Evolutionary conservation across 257 asterid genomes (phyloP), one percentile per base, ranked within the genome.

Genomic region (Solanum dulcamara): DNA sequence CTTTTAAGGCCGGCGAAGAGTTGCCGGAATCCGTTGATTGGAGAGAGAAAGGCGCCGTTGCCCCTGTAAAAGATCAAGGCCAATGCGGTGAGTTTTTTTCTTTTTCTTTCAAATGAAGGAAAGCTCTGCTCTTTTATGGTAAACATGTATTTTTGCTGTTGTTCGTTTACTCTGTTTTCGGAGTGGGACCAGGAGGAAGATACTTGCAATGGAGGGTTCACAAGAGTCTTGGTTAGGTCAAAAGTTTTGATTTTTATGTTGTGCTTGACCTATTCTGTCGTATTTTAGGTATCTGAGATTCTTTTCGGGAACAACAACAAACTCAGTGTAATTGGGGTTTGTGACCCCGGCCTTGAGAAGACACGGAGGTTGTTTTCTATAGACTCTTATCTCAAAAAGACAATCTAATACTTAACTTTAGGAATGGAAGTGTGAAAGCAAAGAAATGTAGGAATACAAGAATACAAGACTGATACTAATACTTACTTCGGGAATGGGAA

Each of bases 61-160:
- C 90, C 80, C 92, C 95, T 26, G 98, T 96, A 83, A 96, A 94
- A 85, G 96, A 96, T 90, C 98, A 96, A 86, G 99, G 99, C 81
- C 98, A 91, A 64, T 94, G 98, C 24, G 99, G 99, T 94, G 83
- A 85, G 94, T 22, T n/a, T 15, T 64, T 14, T 30, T 15, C 3
- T 0, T 35, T 35, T 3, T 64, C 50, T 30, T 42, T 80, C 2
- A 17, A 42, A 17, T 44, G 13, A 33, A 11, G 4, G 35, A 26
- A 60, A 64, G 9, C 35, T 13, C 22, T 64, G 22, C 1, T 64
- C 4, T 9, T 80, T 17, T 74, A 26, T 79, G 7, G 11, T 13
- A 55, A 80, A 13, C 40, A 14, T 32, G 7, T 35, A 3, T 5
- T 26, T 17, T 50, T 48, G 13, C 30, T 48, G 64, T 20, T 26